Conservation (phyloP, 2,329 filamentous ascomycete genomes). For the Fusarium sororula region DNA sequence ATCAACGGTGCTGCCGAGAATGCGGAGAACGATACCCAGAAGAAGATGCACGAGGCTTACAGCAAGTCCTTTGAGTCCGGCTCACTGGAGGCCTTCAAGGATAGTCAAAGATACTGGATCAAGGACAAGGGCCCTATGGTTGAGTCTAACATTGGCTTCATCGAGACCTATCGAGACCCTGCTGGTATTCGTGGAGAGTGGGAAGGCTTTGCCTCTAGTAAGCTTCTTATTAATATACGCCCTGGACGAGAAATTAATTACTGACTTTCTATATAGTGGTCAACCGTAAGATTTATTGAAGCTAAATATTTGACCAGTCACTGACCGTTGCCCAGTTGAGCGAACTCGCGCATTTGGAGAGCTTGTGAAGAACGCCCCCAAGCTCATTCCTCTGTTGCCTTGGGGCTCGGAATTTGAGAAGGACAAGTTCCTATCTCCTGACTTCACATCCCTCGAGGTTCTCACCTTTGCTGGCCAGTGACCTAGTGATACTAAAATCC, state of each 20-base stretch:
- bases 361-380: slow-evolving; percentile 81
- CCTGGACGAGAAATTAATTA: neutral
- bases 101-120: slow-evolving; percentile 84
- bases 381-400: slow-evolving; percentile 87
- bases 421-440: slow-evolving; percentile 92
- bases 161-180: slow-evolving; percentile 87
- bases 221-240: slow-evolving; percentile 16
- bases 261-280: slow-evolving; percentile 60
- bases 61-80: slow-evolving; percentile 78
- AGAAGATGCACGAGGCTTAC: slow-evolving; percentile 78
- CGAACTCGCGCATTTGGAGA: slow-evolving; percentile 87
- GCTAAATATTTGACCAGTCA: neutral
- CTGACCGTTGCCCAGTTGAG: slow-evolving; percentile 63
- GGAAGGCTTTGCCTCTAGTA: slow-evolving; percentile 80
- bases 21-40: slow-evolving; percentile 77
- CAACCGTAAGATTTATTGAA: slow-evolving; percentile 62
- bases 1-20: slow-evolving; percentile 74
- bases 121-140: slow-evolving; percentile 83
- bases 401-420: slow-evolving; percentile 94
- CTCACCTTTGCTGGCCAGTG: slow-evolving; percentile 70
- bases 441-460: slow-evolving; percentile 95
- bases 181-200: slow-evolving; percentile 84
- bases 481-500: no score
- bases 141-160: slow-evolving; percentile 84
- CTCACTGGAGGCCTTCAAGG: slow-evolving; percentile 80